A percentile compares a stretch with the other conserved stretches of the same genome.
phyloP scores from a whole-genome alignment of 805 yeast genomes.

The Teunomyces cretensis region DNA sequence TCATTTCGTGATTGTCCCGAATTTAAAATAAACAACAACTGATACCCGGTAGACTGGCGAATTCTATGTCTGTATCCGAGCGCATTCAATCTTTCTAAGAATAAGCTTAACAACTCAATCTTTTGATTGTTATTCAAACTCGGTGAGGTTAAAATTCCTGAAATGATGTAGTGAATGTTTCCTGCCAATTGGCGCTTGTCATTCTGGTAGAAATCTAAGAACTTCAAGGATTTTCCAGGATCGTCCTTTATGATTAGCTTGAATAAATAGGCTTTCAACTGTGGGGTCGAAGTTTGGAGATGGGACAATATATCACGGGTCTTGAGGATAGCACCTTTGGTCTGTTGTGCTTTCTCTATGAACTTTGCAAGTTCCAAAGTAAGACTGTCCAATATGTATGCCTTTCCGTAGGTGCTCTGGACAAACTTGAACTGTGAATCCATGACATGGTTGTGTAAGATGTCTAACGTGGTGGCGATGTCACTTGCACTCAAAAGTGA shows the following conservation, averaged over 20 bases:
- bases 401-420: slow-evolving; percentile 12
- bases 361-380: slow-evolving; percentile 20
- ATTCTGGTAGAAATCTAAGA: slow-evolving; percentile 21
- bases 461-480: slow-evolving; percentile 17
- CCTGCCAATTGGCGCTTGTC: slow-evolving; percentile 20
- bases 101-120: slow-evolving; percentile 17
- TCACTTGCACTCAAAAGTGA: slow-evolving; percentile 20
- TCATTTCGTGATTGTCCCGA: neutral
- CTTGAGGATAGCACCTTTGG: slow-evolving; percentile 14
- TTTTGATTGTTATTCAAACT: slow-evolving; percentile 15
- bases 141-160: slow-evolving; percentile 27
- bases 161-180: slow-evolving; percentile 15
- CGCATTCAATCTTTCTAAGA: slow-evolving; percentile 15
- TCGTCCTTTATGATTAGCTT: slow-evolving; percentile 25
- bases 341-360: slow-evolving; percentile 9
- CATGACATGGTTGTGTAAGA: slow-evolving; percentile 8
- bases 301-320: slow-evolving; percentile 19
- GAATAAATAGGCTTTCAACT: slow-evolving; percentile 18
- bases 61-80: slow-evolving; percentile 20
- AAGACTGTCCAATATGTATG: slow-evolving; percentile 19
- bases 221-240: slow-evolving; percentile 24
- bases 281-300: slow-evolving; percentile 13
- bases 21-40: slow-evolving; percentile 11
- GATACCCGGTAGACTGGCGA: slow-evolving; percentile 14
- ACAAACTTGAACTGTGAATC: slow-evolving; percentile 10